Percentiles rank a stretch among this genome's conserved stretches.
Conservation (phyloP, 352 stramenopile genomes). For the Globisporangium megalacanthum region DNA sequence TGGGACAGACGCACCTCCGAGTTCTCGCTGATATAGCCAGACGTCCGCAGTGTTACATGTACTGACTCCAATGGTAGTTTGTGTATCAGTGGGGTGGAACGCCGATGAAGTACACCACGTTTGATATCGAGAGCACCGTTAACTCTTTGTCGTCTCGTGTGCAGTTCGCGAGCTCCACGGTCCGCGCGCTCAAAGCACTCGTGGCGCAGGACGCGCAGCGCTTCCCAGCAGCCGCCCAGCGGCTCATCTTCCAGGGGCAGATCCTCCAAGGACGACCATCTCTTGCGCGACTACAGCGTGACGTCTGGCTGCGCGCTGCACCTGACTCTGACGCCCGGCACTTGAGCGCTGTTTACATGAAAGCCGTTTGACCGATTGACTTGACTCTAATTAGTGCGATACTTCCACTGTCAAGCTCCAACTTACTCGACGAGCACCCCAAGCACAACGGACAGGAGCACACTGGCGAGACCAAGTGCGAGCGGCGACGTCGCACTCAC, state of each 20-base stretch:
- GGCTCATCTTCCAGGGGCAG: constrained; percentile 84
- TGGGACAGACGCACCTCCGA: neutral
- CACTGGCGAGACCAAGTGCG: constrained; percentile 1
- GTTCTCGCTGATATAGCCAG: neutral
- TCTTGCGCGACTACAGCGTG: constrained; percentile 64
- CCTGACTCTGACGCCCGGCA: constrained; percentile 46
- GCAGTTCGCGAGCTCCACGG: constrained; percentile 39
- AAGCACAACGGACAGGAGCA: neutral
- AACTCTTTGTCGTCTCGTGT: too few species aligned
- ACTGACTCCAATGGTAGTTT: too few species aligned
- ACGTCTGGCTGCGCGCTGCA: constrained; percentile 58
- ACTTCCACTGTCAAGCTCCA: neutral
- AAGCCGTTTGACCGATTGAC: too few species aligned
- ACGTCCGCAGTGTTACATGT: neutral
- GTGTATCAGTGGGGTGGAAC: too few species aligned
- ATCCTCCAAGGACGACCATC: constrained; percentile 74
- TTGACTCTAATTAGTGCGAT: neutral
- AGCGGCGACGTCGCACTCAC: neutral
- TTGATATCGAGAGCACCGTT: too few species aligned
- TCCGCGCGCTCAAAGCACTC: constrained; percentile 58
- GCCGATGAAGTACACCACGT: too few species aligned
- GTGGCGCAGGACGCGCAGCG: constrained; percentile 47
- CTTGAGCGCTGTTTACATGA: too few species aligned
- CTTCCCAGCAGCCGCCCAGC: constrained; percentile 65
- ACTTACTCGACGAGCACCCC: neutral